Conservation (phyloP, 2,329 filamentous ascomycete species). For the Nothophoma quercina region DNA sequence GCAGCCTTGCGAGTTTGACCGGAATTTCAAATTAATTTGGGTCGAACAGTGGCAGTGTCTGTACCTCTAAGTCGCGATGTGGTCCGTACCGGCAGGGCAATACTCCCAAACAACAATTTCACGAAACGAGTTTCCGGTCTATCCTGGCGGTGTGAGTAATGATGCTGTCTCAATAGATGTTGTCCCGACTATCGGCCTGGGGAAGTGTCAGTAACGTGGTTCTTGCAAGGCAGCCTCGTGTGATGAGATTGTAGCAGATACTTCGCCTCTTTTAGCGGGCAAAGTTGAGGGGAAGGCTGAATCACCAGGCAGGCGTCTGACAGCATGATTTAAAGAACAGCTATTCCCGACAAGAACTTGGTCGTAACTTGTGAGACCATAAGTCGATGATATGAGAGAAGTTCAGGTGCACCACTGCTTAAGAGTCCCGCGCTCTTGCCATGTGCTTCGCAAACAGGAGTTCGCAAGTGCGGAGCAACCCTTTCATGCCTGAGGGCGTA, state of each 20-base stretch:
- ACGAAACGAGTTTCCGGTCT: constrained; percentile 4
- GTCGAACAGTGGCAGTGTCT: not conserved
- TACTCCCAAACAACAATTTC: not conserved
- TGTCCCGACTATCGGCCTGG: constrained; percentile 36
- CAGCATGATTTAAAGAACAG: constrained; percentile 22
- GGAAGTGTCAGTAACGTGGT: constrained; percentile 28
- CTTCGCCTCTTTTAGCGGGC: constrained; percentile 9
- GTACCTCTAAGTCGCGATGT: not conserved
- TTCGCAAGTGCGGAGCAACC: not conserved
- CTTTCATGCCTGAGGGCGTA: constrained; percentile 29
- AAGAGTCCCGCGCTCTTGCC: no score
- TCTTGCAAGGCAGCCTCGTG: not conserved
- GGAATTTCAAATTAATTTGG: no score
- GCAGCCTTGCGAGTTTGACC: no score
- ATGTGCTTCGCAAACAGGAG: not conserved
- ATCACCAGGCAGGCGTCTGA: constrained; percentile 34
- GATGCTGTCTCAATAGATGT: constrained; percentile 28
- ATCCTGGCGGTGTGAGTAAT: constrained; percentile 28
- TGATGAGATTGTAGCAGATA: not conserved
- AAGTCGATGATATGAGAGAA: not conserved
- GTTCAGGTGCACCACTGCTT: no score
- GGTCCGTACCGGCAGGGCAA: not conserved
- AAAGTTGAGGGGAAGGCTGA: constrained; percentile 29
- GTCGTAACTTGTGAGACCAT: no score
- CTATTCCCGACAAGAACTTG: no score